Evolutionary conservation across 176 grass and related monocot genomes (phyloP).

Genomic region (Hyparrhenia diplandra): DNA sequence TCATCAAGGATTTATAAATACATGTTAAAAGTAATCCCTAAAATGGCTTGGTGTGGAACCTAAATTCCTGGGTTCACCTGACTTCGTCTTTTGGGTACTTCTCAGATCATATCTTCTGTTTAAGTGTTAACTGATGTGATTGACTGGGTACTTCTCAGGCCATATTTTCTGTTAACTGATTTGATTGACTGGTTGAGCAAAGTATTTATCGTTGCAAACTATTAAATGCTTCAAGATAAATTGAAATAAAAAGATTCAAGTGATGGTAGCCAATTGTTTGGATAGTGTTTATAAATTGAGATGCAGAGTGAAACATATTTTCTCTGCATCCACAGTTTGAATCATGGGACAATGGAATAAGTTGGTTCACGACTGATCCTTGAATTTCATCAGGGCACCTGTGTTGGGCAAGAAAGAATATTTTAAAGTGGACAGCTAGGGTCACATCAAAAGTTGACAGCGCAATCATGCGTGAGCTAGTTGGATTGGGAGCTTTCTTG

Average conservation of each 20-base stretch:
- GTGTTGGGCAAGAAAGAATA: not conserved
- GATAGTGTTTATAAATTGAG: not conserved
- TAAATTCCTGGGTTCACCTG: not conserved
- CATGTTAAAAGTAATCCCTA: not conserved
- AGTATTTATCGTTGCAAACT: not conserved
- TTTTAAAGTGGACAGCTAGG: constrained; percentile 25
- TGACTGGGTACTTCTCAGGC: not conserved
- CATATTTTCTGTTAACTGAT: not conserved
- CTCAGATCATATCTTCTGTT: not conserved
- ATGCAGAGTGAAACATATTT: not conserved
- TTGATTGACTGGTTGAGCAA: not conserved
- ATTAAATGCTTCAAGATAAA: not conserved
- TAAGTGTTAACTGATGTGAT: not conserved
- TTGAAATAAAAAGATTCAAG: not conserved
- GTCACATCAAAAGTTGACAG: constrained; percentile 11
- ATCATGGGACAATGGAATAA: not conserved
- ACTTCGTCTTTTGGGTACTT: not conserved
- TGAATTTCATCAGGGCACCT: constrained; percentile 30
- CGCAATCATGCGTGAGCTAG: not conserved
- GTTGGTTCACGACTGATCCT: constrained; percentile 1
- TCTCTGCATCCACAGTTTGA: not conserved
- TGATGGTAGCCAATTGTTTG: not conserved
- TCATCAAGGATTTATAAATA: not conserved
- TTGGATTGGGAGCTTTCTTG: not conserved
- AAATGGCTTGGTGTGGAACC: not conserved